Evolutionary conservation across 768 basidiomycete species (phyloP), one percentile per base, ranked within the genome.

Genomic region (Calocera cornea): DNA sequence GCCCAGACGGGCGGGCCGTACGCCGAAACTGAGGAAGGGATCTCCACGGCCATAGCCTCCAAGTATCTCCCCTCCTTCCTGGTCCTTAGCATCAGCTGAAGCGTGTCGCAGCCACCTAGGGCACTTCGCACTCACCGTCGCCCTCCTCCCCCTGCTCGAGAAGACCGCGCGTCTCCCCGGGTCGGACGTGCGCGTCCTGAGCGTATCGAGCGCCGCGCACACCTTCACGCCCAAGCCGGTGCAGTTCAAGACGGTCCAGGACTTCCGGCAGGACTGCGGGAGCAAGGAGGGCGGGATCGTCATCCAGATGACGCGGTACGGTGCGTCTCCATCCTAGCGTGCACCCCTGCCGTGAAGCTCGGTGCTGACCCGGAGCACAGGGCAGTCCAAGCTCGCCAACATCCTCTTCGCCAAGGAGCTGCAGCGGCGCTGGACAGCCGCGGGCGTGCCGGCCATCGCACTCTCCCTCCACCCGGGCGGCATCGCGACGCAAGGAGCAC

Each of bases 151-250:
- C 1, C 72, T 86, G 1, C 71, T 88, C 63, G 76, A 75, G 44
- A 73, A 77, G 66, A 87, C 87, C 0, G 81, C 84, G 0, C 69
- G 77, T 17, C 74, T 79, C 60, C 74, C 79, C 0, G 75, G 76
- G 24, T 79, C 83, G 0, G 87, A 88, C 68, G 86, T 87, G 50
- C 82, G 87, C n/a, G 79, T 88, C 14, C 78, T 87, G 12, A 80
- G 83, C 66, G 86, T 86, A 68, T 44, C 54, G 16, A 60, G 54
- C 31, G 31, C 11, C 54, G 54, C 27, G 5, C 31, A 60, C 31
- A 7, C 54, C 14, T 33, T 27, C 3, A 16, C 54, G 31, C 54
- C 54, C 14, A 60, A 60, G 22, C 54, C 27, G 22, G 24, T 27
- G 24, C 54, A 60, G 31, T 60, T 60, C 54, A 60, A 60, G 54